These are phyloP conservation scores for Saccharomyces hybrid DNA, from an alignment of 1,139 yeast genomes.

Conservation along the genomic window DNA sequence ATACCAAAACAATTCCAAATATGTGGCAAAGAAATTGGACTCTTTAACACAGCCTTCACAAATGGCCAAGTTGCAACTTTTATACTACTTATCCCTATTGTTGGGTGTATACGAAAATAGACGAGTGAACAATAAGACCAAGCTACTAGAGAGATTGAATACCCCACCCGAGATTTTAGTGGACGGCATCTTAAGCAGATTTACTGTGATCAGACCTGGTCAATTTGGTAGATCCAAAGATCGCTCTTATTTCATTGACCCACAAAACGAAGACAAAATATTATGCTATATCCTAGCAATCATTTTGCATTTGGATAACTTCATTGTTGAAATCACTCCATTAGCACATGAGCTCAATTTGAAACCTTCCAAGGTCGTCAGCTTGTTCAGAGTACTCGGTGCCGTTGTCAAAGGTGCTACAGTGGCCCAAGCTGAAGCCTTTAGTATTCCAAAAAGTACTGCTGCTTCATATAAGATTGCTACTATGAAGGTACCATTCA, in stretches of 20 bases:
- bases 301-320: slow-evolving; percentile 68
- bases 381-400: slow-evolving; percentile 73
- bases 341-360: slow-evolving; percentile 77
- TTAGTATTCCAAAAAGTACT: slow-evolving; percentile 62
- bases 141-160: slow-evolving; percentile 53
- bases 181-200: slow-evolving; percentile 63
- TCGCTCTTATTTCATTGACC: slow-evolving; percentile 72
- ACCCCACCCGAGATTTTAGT: slow-evolving; percentile 64
- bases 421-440: slow-evolving; percentile 74
- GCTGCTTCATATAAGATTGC: slow-evolving; percentile 74
- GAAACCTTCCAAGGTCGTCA: slow-evolving; percentile 66
- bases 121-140: slow-evolving; percentile 52
- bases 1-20: slow-evolving; percentile 43
- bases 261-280: slow-evolving; percentile 78
- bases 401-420: slow-evolving; percentile 69
- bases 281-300: slow-evolving; percentile 70
- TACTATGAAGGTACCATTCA: slow-evolving; percentile 77
- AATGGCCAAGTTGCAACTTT: slow-evolving; percentile 52
- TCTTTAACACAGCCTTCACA: slow-evolving; percentile 39
- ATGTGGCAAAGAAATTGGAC: slow-evolving; percentile 44
- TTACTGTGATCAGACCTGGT: slow-evolving; percentile 58
- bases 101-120: slow-evolving; percentile 73
- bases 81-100: slow-evolving; percentile 72
- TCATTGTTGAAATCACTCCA: slow-evolving; percentile 67
- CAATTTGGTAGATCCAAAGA: slow-evolving; percentile 67